Base-by-base conservation (phyloP, 2,329 filamentous ascomycete genomes). In the Alternaria atra region DNA sequence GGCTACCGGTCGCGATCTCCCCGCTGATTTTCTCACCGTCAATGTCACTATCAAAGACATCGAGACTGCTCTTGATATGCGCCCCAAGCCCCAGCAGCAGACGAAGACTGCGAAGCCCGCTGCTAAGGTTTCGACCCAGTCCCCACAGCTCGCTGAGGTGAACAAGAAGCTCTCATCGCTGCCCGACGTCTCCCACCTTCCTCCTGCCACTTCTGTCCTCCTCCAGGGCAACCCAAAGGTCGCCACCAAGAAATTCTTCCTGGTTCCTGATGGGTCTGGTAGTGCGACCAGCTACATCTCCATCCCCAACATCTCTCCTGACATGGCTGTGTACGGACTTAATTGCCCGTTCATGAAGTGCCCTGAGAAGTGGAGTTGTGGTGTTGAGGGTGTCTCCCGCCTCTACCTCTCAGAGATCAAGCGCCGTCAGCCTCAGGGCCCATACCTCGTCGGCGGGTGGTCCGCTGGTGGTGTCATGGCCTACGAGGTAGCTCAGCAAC, bases 281-380 rank as follows among this genome's bases (percentile, higher is more conserved):
- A 74, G 86, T 55, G 88, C 89, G 10, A 90, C 89, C n/a, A 90
- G 87, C 1, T 91, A 91, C 79, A 85, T 86, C 57, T 84, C 84
- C 68, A 87, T 88, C 47, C 82, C 85, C 44, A 84, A 86, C 64
- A 81, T 85, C 50, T 82, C 81, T 29, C 73, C 80, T n/a, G 80
- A 84, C 63, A 77, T 84, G 66, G 80, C 80, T 50, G 82, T 84
- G 10, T 85, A 81, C 67, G 84, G 84, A 55, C 77, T 91, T 66
- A 91, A 91, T 77, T 91, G 87, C 50, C 89, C 89, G 5, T 91
- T 89, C 80, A 89, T 91, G 87, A 90, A 88, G 80, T 86, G 84
- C 2, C 89, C 89, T 0, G 84, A 88, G 60, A 85, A 89, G 69
- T 90, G 86, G 79, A 84, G 84, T 29, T 89, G 87, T 69, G 88